Percentiles rank a stretch among this genome's conserved stretches.
phyloP scores from a whole-genome alignment of 768 basidiomycete genomes.

The Amanita exitialis region DNA sequence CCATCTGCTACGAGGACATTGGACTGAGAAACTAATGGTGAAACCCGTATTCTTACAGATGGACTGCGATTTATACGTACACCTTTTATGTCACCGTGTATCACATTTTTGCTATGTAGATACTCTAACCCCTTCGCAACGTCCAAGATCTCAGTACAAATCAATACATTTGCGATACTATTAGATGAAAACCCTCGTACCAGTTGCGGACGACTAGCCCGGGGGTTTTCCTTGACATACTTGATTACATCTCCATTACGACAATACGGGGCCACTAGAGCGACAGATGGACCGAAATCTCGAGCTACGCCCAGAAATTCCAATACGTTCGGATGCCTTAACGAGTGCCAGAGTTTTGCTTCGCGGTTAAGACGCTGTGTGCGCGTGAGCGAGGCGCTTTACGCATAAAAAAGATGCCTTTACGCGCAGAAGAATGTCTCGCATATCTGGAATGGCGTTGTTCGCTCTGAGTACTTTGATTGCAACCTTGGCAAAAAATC shows the following conservation, averaged over 20 bases:
- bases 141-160: slow-evolving; percentile 18
- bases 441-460: slow-evolving; percentile 25
- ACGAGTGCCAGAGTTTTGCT: slow-evolving; percentile 45
- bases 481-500: slow-evolving; percentile 31
- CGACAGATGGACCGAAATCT: slow-evolving; percentile 33
- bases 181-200: not conserved
- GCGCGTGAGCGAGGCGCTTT: not conserved
- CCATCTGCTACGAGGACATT: slow-evolving; percentile 47
- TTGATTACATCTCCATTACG: slow-evolving; percentile 43
- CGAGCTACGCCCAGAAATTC: slow-evolving; percentile 47
- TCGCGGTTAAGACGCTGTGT: slow-evolving; percentile 46
- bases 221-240: slow-evolving; percentile 26
- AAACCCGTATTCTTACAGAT: not conserved
- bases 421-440: slow-evolving; percentile 39
- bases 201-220: not conserved
- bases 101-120: slow-evolving; percentile 42
- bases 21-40: slow-evolving; percentile 21
- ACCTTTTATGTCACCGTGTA: slow-evolving; percentile 57
- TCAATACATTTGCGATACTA: slow-evolving; percentile 11
- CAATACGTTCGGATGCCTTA: slow-evolving; percentile 47
- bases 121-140: slow-evolving; percentile 49
- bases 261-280: slow-evolving; percentile 60
- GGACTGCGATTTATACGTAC: slow-evolving; percentile 20
- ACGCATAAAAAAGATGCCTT: slow-evolving; percentile 14
- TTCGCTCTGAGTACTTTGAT: slow-evolving; percentile 45